Evolutionary conservation across 116 monocot genomes (phyloP).

Genomic region (Iris pallida): DNA sequence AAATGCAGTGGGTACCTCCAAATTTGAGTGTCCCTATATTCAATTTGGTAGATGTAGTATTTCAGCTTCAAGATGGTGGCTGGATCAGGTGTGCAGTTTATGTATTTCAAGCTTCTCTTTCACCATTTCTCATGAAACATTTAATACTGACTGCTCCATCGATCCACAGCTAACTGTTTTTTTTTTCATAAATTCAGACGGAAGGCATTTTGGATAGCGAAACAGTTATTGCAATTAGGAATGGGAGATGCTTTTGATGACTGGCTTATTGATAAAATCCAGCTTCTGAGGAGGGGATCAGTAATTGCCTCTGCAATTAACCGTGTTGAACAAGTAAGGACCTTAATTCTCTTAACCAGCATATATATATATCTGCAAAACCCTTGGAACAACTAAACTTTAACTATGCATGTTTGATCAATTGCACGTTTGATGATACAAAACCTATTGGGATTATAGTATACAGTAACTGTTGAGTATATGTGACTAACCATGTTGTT

Average conservation of each 20-base stretch:
- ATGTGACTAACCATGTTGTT: too few species aligned
- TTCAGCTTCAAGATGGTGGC: conserved; percentile 92
- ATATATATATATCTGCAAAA: not conserved
- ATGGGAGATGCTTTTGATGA: conserved; percentile 99
- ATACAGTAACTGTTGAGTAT: too few species aligned
- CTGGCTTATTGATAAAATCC: conserved; percentile 94
- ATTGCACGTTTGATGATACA: too few species aligned
- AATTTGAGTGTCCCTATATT: conserved; percentile 81
- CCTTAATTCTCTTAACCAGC: conserved; percentile 2
- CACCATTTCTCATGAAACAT: too few species aligned
- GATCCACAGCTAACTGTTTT: not conserved
- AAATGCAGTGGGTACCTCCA: conserved; percentile 71
- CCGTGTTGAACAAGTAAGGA: conserved; percentile 76
- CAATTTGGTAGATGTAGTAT: conserved; percentile 82
- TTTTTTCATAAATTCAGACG: conserved; percentile 38
- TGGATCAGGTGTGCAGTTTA: conserved; percentile 75
- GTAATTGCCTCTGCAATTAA: conserved; percentile 68
- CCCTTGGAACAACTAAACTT: not conserved
- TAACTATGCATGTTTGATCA: not conserved
- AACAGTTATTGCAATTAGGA: conserved; percentile 89
- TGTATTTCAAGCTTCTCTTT: not conserved
- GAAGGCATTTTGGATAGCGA: conserved; percentile 92
- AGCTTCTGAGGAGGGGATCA: conserved; percentile 67
- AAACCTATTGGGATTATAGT: too few species aligned
- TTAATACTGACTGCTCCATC: not conserved